Evolutionary conservation across 2,329 filamentous ascomycete species (phyloP).

Genomic region (Neofusicoccum kwambonambiense): DNA sequence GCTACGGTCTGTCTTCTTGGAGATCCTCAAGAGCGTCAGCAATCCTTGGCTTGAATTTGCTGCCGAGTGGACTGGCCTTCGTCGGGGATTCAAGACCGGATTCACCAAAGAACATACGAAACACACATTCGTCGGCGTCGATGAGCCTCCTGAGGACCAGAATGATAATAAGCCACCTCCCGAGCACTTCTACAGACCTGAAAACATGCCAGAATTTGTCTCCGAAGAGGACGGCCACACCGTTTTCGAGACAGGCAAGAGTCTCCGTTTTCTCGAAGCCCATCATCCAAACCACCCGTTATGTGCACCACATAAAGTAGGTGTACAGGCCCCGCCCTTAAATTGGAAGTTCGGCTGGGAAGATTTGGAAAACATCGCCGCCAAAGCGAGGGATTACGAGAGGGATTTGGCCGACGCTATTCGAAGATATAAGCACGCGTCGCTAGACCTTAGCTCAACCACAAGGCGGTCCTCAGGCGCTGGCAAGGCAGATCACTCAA

Average conservation of each 20-base stretch:
- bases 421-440: slow-evolving; percentile 24
- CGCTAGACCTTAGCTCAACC: background rate
- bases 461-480: slow-evolving; percentile 20
- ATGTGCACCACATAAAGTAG: slow-evolving; percentile 51
- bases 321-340: slow-evolving; percentile 56
- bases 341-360: slow-evolving; percentile 73
- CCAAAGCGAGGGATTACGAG: slow-evolving; percentile 56
- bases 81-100: slow-evolving; percentile 27
- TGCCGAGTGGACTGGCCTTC: slow-evolving; percentile 72
- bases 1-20: slow-evolving; percentile 63
- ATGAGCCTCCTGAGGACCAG: slow-evolving; percentile 27
- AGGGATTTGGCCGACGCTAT: slow-evolving; percentile 35
- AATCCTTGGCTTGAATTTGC: slow-evolving; percentile 66
- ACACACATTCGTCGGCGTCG: slow-evolving; percentile 28
- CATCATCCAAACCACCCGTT: slow-evolving; percentile 72
- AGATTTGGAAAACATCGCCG: slow-evolving; percentile 63
- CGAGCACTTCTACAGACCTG: slow-evolving; percentile 63
- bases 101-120: background rate
- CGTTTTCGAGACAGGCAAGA: slow-evolving; percentile 79
- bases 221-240: slow-evolving; percentile 65
- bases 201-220: slow-evolving; percentile 70
- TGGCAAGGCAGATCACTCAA: slow-evolving; percentile 19
- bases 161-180: slow-evolving; percentile 42
- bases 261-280: slow-evolving; percentile 67
- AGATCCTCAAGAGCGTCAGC: slow-evolving; percentile 64